phyloP scores from a whole-genome alignment of 192 early-diverging fungal genomes.

The Dispira parvispora region DNA sequence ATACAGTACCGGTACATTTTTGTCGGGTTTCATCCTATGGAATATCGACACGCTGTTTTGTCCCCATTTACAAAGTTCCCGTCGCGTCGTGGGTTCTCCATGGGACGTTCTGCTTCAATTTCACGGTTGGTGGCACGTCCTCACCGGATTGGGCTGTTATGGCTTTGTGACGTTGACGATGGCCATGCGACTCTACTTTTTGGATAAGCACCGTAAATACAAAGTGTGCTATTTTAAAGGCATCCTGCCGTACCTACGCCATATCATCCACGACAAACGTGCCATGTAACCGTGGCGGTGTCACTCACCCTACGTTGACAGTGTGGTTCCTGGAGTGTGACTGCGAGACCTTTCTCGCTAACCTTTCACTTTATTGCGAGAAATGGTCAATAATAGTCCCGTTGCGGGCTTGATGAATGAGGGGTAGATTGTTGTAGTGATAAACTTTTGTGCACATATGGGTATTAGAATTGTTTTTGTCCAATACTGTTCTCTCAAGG shows the following conservation, averaged over 20 bases:
- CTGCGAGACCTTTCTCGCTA: too few species aligned
- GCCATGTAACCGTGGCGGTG: too few species aligned
- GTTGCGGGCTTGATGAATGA: too few species aligned
- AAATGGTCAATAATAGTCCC: too few species aligned
- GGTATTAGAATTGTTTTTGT: too few species aligned
- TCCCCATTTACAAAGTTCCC: slow-evolving; percentile 26
- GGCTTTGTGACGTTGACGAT: slow-evolving; percentile 26
- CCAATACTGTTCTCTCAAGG: too few species aligned
- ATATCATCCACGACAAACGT: background rate
- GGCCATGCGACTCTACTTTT: slow-evolving; percentile 20
- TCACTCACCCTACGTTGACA: too few species aligned
- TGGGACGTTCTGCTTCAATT: slow-evolving; percentile 31
- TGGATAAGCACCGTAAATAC: slow-evolving; percentile 22
- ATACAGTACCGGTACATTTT: slow-evolving; percentile 18
- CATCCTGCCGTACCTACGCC: slow-evolving; percentile 18
- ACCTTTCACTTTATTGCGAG: too few species aligned
- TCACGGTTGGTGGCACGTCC: slow-evolving; percentile 44
- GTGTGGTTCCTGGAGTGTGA: too few species aligned
- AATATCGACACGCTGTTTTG: slow-evolving; percentile 54
- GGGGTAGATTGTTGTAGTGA: too few species aligned
- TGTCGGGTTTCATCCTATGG: slow-evolving; percentile 45
- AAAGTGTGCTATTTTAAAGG: slow-evolving; percentile 17
- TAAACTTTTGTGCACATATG: too few species aligned
- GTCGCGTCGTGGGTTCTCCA: slow-evolving; percentile 30
- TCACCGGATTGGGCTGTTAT: slow-evolving; percentile 27